Base-by-base conservation (phyloP, 352 stramenopile genomes). In the Pythium inflatum region DNA sequence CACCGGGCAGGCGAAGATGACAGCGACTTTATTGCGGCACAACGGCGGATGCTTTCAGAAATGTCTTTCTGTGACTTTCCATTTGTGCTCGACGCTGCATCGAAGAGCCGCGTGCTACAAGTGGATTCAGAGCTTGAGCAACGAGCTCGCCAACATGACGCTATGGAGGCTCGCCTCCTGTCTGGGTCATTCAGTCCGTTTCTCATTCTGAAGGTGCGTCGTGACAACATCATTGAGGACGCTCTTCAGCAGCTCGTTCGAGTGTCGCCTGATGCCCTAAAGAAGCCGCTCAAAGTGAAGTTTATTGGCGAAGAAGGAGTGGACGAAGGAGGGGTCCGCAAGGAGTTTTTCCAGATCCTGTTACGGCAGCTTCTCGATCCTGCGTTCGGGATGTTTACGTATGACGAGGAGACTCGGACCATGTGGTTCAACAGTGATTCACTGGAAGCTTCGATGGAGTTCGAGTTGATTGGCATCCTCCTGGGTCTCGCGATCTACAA, bases 401-500 rank as follows among this genome's bases (percentile, higher is more conserved):
- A 90, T 28, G 87, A 94, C 50, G 77, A 91, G 41, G 83, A 91
- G 25, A 90, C 84, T 13, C 80, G 70, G 8, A 83, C 77, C 20
- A 65, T 94, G 24, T 94, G 87, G 87, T 94, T 94, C 60, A 94
- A 92, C 68, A 87, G 80, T 48, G 84, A 94, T 46, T 94, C 87
- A 4, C 62, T 92, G n/a, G 87, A 94, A 63, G 71, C 80, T 2
- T 89, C 81, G 5, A 93, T 93, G 80, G 85, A 94, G 78, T 96
- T 89, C 63, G 85, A 96, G 70, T 74, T 96, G 14, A 92, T 96
- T 72, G 88, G 88, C 28, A 92, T 90, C 38, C 59, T 96, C 13
- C 69, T 94, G 5, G 88, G 82, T 25, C 63, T 96, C 9, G 88
- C 88, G 14, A 93, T 96, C 45, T 96, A 96, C 70, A 96, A 96